Evolutionary conservation across 1,139 yeast species (phyloP).

Genomic region (Nadsonia starkeyi-henricii): DNA sequence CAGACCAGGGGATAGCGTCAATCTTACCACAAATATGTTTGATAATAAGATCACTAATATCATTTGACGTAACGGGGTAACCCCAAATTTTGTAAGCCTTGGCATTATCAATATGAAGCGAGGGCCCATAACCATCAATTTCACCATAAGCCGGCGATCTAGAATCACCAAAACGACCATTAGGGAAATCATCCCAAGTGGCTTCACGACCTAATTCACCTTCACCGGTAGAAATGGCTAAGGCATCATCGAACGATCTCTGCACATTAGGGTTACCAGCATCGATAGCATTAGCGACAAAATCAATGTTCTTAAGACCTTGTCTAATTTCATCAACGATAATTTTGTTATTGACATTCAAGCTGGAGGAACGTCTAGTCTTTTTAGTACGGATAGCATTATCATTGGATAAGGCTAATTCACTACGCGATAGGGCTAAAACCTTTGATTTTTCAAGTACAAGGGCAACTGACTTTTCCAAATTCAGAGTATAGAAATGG

Average conservation of each 20-base stretch:
- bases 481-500: conserved; percentile 80
- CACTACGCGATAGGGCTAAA: conserved; percentile 11
- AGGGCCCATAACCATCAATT: conserved; percentile 93
- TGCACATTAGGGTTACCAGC: conserved; percentile 8
- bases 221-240: conserved; percentile 72
- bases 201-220: conserved; percentile 85
- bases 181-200: conserved; percentile 97
- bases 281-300: conserved; percentile 11
- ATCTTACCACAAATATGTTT: conserved; percentile 64
- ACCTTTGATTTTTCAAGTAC: conserved; percentile 49
- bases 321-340: conserved; percentile 22
- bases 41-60: conserved; percentile 54
- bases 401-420: conserved; percentile 5
- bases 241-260: conserved; percentile 39
- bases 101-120: conserved; percentile 57
- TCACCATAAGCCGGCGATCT: conserved; percentile 95
- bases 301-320: conserved; percentile 8
- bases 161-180: conserved; percentile 96
- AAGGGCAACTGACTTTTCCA: conserved; percentile 84
- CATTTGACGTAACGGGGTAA: conserved; percentile 47
- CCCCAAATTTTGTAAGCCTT: conserved; percentile 78
- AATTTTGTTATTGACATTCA: conserved; percentile 33
- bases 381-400: conserved; percentile 17
- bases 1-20: conserved; percentile 84
- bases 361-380: conserved; percentile 34